These are phyloP conservation scores for Diaporthe sp. DNA, from an alignment of 2,329 filamentous ascomycete species.

Conservation along the genomic window DNA sequence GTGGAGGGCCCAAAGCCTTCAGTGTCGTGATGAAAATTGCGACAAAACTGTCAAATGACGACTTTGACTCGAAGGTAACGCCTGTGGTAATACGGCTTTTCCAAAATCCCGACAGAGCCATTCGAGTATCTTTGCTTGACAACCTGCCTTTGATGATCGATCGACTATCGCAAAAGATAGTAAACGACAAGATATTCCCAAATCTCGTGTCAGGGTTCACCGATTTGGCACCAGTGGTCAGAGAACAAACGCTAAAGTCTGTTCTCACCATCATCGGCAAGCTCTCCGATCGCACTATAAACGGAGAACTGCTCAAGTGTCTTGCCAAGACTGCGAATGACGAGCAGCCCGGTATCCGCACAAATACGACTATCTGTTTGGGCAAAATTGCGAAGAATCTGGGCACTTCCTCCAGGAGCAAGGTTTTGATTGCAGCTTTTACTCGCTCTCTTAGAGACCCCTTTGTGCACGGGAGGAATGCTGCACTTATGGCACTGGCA, in stretches of 20 bases:
- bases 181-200: constrained; percentile 97
- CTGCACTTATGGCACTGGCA: constrained; percentile 85
- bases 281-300: constrained; percentile 91
- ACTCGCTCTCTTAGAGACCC: constrained; percentile 90
- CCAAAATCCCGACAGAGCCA: constrained; percentile 89
- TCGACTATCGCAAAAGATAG: constrained; percentile 85
- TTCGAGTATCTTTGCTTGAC: constrained; percentile 91
- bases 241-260: constrained; percentile 96
- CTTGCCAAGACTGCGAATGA: constrained; percentile 97
- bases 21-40: constrained; percentile 91
- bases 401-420: constrained; percentile 81
- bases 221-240: constrained; percentile 88
- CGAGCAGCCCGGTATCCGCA: constrained; percentile 95
- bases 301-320: constrained; percentile 91
- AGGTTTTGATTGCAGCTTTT: constrained; percentile 94
- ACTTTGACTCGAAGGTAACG: constrained; percentile 87
- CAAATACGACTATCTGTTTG: constrained; percentile 97
- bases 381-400: constrained; percentile 96
- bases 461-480: constrained; percentile 94
- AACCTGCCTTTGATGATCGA: constrained; percentile 94
- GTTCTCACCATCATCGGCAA: constrained; percentile 90
- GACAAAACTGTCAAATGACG: constrained; percentile 86
- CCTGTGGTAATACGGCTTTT: constrained; percentile 92
- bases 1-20: constrained; percentile 93
- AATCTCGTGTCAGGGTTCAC: constrained; percentile 96